Conservation (phyloP, 768 basidiomycete species). For the Cystofilobasidium capitatum region DNA sequence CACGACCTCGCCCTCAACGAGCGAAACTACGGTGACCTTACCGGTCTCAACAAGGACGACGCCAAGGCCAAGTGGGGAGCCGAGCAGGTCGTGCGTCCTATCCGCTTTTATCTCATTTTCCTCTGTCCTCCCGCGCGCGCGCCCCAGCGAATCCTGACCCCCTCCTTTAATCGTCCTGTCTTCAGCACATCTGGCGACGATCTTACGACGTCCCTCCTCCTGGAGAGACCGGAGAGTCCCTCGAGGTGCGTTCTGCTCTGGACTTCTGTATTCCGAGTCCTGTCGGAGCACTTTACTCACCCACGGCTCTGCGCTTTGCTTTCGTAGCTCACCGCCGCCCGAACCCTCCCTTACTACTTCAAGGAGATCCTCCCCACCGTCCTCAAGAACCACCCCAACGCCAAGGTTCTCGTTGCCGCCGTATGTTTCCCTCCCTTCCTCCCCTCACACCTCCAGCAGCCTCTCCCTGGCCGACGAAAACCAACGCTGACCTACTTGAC, state of each 20-base stretch:
- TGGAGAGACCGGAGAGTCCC: constrained; percentile 30
- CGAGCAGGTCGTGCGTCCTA: constrained; percentile 27
- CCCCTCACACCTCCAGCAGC: background rate
- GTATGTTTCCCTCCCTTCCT: background rate
- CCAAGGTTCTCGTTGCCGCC: constrained; percentile 34
- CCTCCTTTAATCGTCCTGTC: background rate
- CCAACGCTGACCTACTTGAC: too few species aligned
- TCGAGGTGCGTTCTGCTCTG: constrained; percentile 13
- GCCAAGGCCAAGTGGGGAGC: constrained; percentile 31
- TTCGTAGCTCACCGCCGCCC: constrained; percentile 30
- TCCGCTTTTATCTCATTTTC: background rate
- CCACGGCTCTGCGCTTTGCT: too few species aligned
- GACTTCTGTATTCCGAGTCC: background rate
- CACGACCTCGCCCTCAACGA: constrained; percentile 34
- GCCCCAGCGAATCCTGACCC: background rate
- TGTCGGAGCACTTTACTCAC: background rate
- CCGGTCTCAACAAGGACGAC: constrained; percentile 34
- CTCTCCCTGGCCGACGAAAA: too few species aligned
- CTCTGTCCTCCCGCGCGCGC: background rate
- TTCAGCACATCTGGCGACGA: constrained; percentile 34
- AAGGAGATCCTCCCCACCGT: constrained; percentile 31
- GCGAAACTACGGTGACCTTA: constrained; percentile 16
- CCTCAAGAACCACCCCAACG: constrained; percentile 25
- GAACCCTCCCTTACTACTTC: constrained; percentile 34
- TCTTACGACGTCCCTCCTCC: constrained; percentile 34